A percentile compares a stretch with the other conserved stretches of the same genome.
These are phyloP conservation scores for Xylaria arbuscula DNA, from an alignment of 2,329 filamentous ascomycete species.

Conservation along the genomic window DNA sequence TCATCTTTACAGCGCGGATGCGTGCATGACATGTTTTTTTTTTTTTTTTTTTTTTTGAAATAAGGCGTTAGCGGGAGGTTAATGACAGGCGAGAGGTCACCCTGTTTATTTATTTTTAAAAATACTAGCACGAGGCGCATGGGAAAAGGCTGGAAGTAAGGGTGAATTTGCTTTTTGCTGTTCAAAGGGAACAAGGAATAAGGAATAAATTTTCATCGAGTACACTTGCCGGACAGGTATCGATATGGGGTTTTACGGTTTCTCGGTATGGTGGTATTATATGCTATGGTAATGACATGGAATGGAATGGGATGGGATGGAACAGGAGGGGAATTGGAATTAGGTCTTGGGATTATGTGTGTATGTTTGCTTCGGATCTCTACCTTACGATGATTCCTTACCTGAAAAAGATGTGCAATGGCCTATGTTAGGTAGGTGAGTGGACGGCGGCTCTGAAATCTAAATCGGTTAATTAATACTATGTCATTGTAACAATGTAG, in stretches of 20 bases:
- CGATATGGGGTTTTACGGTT: background rate
- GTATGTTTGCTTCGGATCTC: too few relatives aligned
- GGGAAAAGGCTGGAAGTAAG: conserved; percentile 4
- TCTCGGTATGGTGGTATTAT: background rate
- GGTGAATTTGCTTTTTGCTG: background rate
- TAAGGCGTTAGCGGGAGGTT: conserved; percentile 4
- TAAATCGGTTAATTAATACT: too few relatives aligned
- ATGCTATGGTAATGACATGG: background rate
- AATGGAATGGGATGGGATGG: background rate
- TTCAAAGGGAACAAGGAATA: too few relatives aligned
- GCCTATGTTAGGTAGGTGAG: too few relatives aligned
- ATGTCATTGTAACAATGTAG: too few relatives aligned
- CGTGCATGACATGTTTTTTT: background rate
- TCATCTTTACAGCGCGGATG: background rate
- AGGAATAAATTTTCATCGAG: background rate
- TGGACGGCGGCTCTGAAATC: too few relatives aligned
- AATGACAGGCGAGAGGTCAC: background rate
- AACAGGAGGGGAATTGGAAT: background rate
- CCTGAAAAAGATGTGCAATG: too few relatives aligned
- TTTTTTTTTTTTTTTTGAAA: too few relatives aligned
- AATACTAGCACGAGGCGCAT: conserved; percentile 23
- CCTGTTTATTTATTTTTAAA: background rate
- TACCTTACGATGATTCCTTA: too few relatives aligned
- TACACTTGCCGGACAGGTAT: background rate
- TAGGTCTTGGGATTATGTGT: too few relatives aligned